Conservation (phyloP, 768 basidiomycete species). For the Termitomyces sp. region DNA sequence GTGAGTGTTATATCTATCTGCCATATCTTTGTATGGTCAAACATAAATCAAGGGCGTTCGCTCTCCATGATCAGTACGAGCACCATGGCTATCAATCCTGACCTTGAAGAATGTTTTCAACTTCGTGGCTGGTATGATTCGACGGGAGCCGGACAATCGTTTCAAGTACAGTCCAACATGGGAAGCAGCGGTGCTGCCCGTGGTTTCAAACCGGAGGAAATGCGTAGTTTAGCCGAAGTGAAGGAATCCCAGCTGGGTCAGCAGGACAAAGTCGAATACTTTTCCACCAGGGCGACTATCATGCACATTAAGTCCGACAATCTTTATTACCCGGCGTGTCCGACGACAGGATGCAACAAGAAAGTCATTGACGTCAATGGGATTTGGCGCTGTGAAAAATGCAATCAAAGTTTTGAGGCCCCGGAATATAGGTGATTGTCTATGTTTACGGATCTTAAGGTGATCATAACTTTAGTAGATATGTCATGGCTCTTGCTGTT, state of each 20-base stretch:
- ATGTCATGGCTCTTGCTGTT: slow-evolving; percentile 79
- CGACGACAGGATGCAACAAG: slow-evolving; percentile 75
- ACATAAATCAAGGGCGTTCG: slow-evolving; percentile 54
- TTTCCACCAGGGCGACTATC: slow-evolving; percentile 76
- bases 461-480: slow-evolving; percentile 32
- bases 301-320: slow-evolving; percentile 84
- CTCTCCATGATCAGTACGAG: slow-evolving; percentile 81
- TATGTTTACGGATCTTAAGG: not conserved
- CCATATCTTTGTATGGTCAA: not conserved
- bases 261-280: slow-evolving; percentile 75
- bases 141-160: slow-evolving; percentile 53
- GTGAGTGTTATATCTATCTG: slow-evolving; percentile 26
- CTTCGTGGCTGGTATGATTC: slow-evolving; percentile 92
- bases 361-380: slow-evolving; percentile 71
- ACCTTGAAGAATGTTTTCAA: slow-evolving; percentile 82
- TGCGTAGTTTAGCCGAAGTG: slow-evolving; percentile 70
- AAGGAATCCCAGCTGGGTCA: slow-evolving; percentile 72
- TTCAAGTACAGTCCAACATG: slow-evolving; percentile 63
- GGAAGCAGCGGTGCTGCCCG: slow-evolving; percentile 26
- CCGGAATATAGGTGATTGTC: slow-evolving; percentile 74
- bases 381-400: slow-evolving; percentile 93
- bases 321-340: slow-evolving; percentile 87
- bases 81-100: slow-evolving; percentile 81
- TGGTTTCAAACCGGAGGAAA: slow-evolving; percentile 64
- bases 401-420: slow-evolving; percentile 58